Percentiles rank a stretch among this genome's conserved stretches.
Evolutionary conservation across 176 grass and related monocot species (phyloP).

Genomic region (Musa acuminata): DNA sequence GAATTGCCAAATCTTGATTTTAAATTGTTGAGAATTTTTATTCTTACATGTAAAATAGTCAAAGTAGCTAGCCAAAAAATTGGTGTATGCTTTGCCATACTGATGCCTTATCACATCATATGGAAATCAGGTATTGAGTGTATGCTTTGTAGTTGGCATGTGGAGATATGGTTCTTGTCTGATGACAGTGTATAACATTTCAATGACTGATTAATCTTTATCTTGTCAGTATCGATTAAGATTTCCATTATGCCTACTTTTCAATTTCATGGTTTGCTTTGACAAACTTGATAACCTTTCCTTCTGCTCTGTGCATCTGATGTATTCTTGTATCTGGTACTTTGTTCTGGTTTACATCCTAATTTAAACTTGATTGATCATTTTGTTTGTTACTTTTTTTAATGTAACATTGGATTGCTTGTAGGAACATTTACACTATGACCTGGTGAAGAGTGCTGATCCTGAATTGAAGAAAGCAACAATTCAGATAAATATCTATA

Average conservation of each 20-base stretch:
- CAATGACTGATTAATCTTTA: too few species aligned
- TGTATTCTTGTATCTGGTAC: background rate
- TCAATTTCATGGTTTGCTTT: background rate
- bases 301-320: too few species aligned
- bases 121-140: too few species aligned
- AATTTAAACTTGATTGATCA: background rate
- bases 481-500: slow-evolving; percentile 83
- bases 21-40: too few species aligned
- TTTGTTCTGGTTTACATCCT: background rate
- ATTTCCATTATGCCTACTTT: background rate
- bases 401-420: background rate
- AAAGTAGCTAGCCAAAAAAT: background rate
- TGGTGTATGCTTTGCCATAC: background rate
- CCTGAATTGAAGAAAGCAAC: slow-evolving; percentile 74
- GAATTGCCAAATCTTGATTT: background rate
- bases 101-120: too few species aligned
- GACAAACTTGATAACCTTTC: background rate
- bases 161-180: too few species aligned
- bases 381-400: background rate
- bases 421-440: slow-evolving; percentile 97
- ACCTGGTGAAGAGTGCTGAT: slow-evolving; percentile 67
- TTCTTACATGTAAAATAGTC: background rate
- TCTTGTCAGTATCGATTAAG: too few species aligned
- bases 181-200: too few species aligned
- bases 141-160: too few species aligned